Evolutionary conservation across 2,329 filamentous ascomycete species (phyloP), one percentile per base, ranked within the genome.

Genomic region (Thermoascus crustaceus): DNA sequence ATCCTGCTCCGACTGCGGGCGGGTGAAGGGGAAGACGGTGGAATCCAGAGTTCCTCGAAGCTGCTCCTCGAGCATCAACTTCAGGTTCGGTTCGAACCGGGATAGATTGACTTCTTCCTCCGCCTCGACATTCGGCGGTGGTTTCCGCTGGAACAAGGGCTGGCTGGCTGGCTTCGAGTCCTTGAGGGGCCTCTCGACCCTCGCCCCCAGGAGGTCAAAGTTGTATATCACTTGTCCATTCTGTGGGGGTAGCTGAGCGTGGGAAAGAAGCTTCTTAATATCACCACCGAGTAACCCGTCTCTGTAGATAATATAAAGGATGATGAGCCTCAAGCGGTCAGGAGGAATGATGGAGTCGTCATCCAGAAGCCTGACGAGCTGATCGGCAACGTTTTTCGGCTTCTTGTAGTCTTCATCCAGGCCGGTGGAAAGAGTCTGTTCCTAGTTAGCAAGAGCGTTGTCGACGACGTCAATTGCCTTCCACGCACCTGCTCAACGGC

Each of bases 331-430:
- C 26, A 96, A 66, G 25, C 91, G 78, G 55, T 96, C 89, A 4
- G 78, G 64, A 7, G 75, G 73, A 2, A 69, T 69, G 19, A 94
- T 74, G 17, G 74, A 75, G 9, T 86, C 81, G 50, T 95, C 86
- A 55, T 96, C 91, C 7, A 98, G 64, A n/a, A 94, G 71, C 13
- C 85, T 79, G 19, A 93, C 82, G 10, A 96, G 71, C 45, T 93
- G 80, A 46, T 91, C 85, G 18, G 88, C 78, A 32, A 94, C 65
- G 50, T 93, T 86, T 63, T 93, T 95, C 7, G 89, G 84, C 57
- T 91, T 94, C 52, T 82, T 81, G 53, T 82, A 83, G 53, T 95
- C 88, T 61, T 96, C 89, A 49, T 96, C 91, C 4, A 95, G 67
- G 0, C 91, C 91, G 1, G 91, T 96, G 7, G 88, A 84, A 45